Evolutionary conservation across 2,329 filamentous ascomycete genomes (phyloP).

Genomic region (Herpotrichia juniperi): DNA sequence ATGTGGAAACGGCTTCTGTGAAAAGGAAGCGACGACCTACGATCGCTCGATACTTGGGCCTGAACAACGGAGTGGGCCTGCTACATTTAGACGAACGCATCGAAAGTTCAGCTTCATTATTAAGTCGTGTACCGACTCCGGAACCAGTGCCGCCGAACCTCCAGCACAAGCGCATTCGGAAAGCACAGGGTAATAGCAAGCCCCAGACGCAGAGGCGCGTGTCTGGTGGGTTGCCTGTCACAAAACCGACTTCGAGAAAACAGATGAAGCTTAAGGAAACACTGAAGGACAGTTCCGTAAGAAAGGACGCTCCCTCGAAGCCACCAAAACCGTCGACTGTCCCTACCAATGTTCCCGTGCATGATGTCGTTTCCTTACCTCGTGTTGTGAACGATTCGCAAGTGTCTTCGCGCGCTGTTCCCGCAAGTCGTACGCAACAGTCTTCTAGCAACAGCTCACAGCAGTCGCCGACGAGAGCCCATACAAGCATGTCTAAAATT

Average conservation of each 20-base stretch:
- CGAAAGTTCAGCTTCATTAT: too few relatives aligned
- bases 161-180: slow-evolving; percentile 16
- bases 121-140: slow-evolving; percentile 4
- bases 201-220: slow-evolving; percentile 14
- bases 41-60: slow-evolving; percentile 36
- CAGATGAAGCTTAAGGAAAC: neutral
- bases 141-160: slow-evolving; percentile 1
- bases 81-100: too few relatives aligned
- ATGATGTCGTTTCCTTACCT: too few relatives aligned
- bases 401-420: too few relatives aligned
- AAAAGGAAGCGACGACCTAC: slow-evolving; percentile 18
- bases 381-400: too few relatives aligned
- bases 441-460: too few relatives aligned
- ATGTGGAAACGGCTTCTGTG: too few relatives aligned
- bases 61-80: too few relatives aligned
- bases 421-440: too few relatives aligned
- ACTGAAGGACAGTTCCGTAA: neutral
- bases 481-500: too few relatives aligned
- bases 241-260: slow-evolving; percentile 9
- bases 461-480: too few relatives aligned
- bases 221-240: slow-evolving; percentile 21
- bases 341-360: too few relatives aligned
- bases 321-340: neutral
- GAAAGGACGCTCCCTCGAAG: neutral
- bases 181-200: neutral